phyloP scores from a whole-genome alignment of 106 monocot species.

The Allium fistulosum region DNA sequence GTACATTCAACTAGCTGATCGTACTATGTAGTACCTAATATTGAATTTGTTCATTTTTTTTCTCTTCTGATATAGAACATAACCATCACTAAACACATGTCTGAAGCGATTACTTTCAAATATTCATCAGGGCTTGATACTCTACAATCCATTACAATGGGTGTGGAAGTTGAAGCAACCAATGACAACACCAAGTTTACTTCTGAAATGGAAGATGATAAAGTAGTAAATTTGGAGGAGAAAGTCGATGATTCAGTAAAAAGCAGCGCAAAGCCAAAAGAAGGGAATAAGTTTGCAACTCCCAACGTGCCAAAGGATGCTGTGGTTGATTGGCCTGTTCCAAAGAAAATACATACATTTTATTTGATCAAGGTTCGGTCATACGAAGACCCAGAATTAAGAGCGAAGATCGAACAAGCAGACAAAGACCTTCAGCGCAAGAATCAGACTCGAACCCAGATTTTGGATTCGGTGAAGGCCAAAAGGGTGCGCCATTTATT shows the following conservation, averaged over 20 bases:
- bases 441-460: conserved; percentile 35
- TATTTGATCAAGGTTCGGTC: conserved; percentile 60
- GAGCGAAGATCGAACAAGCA: conserved; percentile 53
- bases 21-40: not conserved
- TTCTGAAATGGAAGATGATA: conserved; percentile 14
- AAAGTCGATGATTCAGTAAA: conserved; percentile 27
- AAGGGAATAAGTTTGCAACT: conserved; percentile 6
- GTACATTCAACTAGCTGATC: not conserved
- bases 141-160: conserved; percentile 14
- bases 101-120: not conserved
- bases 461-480: conserved; percentile 44
- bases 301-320: conserved; percentile 60
- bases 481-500: conserved; percentile 40
- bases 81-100: no score
- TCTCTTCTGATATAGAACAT: no score
- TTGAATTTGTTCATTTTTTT: not conserved
- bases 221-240: conserved; percentile 8
- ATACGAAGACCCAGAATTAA: conserved; percentile 75
- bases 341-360: conserved; percentile 48
- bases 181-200: conserved; percentile 13
- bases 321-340: conserved; percentile 74
- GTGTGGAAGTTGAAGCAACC: conserved; percentile 34
- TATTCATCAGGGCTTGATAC: conserved; percentile 3
- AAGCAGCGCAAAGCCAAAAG: conserved; percentile 20
- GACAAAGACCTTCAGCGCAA: conserved; percentile 58